Conservation (phyloP, 768 basidiomycete genomes). For the Hypsizygus marmoreus region DNA sequence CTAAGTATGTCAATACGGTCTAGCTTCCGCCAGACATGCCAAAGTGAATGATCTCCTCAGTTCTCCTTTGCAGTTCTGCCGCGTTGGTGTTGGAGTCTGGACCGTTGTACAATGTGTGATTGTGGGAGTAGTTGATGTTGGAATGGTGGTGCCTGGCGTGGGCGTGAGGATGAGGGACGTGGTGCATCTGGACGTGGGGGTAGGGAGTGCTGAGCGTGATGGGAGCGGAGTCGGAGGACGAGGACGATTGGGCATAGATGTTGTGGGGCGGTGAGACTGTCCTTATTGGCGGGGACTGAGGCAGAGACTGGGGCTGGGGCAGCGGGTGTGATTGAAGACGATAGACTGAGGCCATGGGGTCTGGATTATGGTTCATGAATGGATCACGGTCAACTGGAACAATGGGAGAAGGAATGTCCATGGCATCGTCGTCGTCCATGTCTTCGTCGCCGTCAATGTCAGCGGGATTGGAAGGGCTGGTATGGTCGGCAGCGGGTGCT, state of each 20-base stretch:
- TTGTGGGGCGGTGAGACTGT: slow-evolving; percentile 16
- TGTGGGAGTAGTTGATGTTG: slow-evolving; percentile 40
- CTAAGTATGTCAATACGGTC: slow-evolving; percentile 13
- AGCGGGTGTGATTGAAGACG: slow-evolving; percentile 23
- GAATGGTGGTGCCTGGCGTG: slow-evolving; percentile 75
- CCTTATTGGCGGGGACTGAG: slow-evolving; percentile 20
- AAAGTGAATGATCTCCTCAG: slow-evolving; percentile 53
- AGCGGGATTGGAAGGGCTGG: slow-evolving; percentile 31
- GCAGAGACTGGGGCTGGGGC: slow-evolving; percentile 13
- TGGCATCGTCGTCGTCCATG: slow-evolving; percentile 45
- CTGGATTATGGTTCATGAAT: slow-evolving; percentile 23
- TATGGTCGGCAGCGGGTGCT: slow-evolving; percentile 34
- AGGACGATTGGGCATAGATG: slow-evolving; percentile 19
- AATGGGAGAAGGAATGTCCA: slow-evolving; percentile 21
- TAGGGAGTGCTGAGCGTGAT: slow-evolving; percentile 63
- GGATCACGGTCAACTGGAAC: slow-evolving; percentile 24
- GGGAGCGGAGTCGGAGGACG: slow-evolving; percentile 32
- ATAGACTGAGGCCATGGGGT: slow-evolving; percentile 28
- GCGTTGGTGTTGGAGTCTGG: slow-evolving; percentile 35
- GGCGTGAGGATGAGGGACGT: slow-evolving; percentile 78
- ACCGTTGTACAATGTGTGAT: slow-evolving; percentile 37
- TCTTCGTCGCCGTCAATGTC: slow-evolving; percentile 30
- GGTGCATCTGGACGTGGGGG: slow-evolving; percentile 66
- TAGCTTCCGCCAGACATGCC: slow-evolving; percentile 27
- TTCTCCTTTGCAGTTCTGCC: slow-evolving; percentile 40